A percentile compares a stretch with the other conserved stretches of the same genome.
Evolutionary conservation across 2,329 filamentous ascomycete species (phyloP).

Genomic region (Drechslera avenae): DNA sequence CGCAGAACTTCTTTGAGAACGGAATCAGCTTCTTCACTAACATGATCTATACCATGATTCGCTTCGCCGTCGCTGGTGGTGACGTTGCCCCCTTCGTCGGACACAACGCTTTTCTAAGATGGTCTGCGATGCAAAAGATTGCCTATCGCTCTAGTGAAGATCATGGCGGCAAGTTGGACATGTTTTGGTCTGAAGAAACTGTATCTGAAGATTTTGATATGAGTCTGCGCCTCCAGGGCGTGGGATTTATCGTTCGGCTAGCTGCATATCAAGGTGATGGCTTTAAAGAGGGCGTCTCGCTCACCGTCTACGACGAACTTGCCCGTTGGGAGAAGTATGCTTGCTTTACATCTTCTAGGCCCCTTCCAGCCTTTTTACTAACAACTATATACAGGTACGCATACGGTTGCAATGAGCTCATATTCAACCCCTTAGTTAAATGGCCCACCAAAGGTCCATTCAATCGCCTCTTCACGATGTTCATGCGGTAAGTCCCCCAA

Average conservation of each 20-base stretch:
- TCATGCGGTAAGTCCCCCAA: conserved; percentile 50
- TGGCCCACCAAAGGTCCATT: conserved; percentile 69
- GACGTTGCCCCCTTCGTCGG: conserved; percentile 78
- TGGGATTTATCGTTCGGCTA: conserved; percentile 70
- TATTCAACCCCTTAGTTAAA: conserved; percentile 69
- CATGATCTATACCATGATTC: conserved; percentile 75
- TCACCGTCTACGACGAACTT: conserved; percentile 75
- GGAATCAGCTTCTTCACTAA: conserved; percentile 81
- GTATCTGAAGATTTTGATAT: conserved; percentile 83
- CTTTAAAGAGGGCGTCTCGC: conserved; percentile 75
- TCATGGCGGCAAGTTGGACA: conserved; percentile 56
- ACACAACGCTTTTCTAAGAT: conserved; percentile 76
- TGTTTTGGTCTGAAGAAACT: conserved; percentile 76
- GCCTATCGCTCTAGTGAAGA: conserved; percentile 45
- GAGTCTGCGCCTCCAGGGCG: conserved; percentile 71
- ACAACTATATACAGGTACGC: conserved; percentile 52
- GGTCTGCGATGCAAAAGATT: conserved; percentile 67
- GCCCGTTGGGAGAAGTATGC: conserved; percentile 69
- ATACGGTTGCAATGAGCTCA: conserved; percentile 72
- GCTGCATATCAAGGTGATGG: conserved; percentile 71
- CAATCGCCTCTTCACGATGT: conserved; percentile 66
- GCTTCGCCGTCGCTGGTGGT: conserved; percentile 71
- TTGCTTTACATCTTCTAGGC: too few relatives aligned
- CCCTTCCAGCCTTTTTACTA: background rate
- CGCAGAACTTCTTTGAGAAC: conserved; percentile 74